Evolutionary conservation across 106 monocot species (phyloP), one percentile per base, ranked within the genome.

Genomic region (Acorus calamus): DNA sequence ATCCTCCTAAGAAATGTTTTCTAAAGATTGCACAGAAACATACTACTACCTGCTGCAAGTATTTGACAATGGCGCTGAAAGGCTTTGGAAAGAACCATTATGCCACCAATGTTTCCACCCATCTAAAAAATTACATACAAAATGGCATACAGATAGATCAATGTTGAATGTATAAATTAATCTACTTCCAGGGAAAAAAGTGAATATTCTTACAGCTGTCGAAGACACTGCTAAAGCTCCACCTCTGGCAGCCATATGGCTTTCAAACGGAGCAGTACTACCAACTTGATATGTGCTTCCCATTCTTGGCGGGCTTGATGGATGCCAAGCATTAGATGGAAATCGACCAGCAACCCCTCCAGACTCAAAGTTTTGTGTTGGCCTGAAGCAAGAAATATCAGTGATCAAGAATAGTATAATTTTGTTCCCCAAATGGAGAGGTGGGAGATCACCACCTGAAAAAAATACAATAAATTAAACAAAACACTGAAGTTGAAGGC

Each of bases 241-340:
- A 63, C 73, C 65, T 63, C 70, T 71, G 14, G 64, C 63, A 49
- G 75, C 11, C 53, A 69, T 11, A 9, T 78, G 62, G 69, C 63
- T 74, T 46, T 81, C 71, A 74, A 78, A 79, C 70, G 73, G 82
- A 58, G 70, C 63, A 60, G 61, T 67, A 74, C 52, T 66, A 28
- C 28, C 28, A 14, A 50, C 43, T 59, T 78, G 85, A 61, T 72
- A 73, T 61, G 83, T 44, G 62, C 72, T 61, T 59, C 63, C 77
- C 43, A 53, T 52, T 53, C 82, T 63, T 63, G 64, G 75, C 56
- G 89, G 78, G 55, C 80, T 90, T 47, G 50, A 42, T 47, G 73
- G 75, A 58, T 68, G 57, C 94, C 94, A 96, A 14, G 76, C 70
- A 67, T 89, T 81, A 74, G 65, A 64, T 52, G 73, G 81, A 63